Base-by-base conservation (phyloP, 1,139 yeast species). In the Scheffersomyces insectosa region DNA sequence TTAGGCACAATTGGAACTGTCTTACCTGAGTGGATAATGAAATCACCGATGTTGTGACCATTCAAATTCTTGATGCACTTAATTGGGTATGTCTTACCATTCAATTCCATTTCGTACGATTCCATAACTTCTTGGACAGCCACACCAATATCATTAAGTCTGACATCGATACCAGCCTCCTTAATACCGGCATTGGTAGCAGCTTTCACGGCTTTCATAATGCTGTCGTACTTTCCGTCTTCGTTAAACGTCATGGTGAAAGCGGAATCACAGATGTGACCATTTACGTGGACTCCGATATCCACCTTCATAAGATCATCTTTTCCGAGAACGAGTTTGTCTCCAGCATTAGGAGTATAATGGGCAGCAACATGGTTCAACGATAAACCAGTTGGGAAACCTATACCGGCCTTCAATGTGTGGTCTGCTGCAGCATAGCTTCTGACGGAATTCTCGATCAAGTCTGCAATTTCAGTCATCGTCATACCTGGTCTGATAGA, bases 51-150 rank as follows among this genome's bases (percentile, higher is more conserved):
- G 60, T 84, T 90, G 70, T 93, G 99, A 37, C 99, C 99, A 63
- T 90, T 88, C 62, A 93, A 80, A 68, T 93, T 93, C 52, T 95
- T 79, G 56, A 95, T 91, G 54, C 95, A 84, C 65, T 88, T 90
- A 57, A 93, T 82, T 4, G 93, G 97, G 60, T 80, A 83, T 0
- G 84, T 75, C 61, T 88, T 85, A 34, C 99, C 99, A 57, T 89
- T 82, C 36, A 90, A 73, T 62, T 91, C 98, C 51, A 93, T 80
- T 66, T 93, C 99, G 65, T 91, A 88, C 36, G 95, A 83, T 66
- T 93, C 99, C 99, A 93, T 93, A 36, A 88, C 93, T 63, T 93
- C 99, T 66, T 93, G 97, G 47, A 93, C 81, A 3, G 95, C 95
- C 46, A 85, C 98, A 43, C 99, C 99, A 54, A 93, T 88, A 59